Evolutionary conservation across 1,284 basidiomycete species (phyloP).

Genomic region (Exobasidium cylindrosporum): DNA sequence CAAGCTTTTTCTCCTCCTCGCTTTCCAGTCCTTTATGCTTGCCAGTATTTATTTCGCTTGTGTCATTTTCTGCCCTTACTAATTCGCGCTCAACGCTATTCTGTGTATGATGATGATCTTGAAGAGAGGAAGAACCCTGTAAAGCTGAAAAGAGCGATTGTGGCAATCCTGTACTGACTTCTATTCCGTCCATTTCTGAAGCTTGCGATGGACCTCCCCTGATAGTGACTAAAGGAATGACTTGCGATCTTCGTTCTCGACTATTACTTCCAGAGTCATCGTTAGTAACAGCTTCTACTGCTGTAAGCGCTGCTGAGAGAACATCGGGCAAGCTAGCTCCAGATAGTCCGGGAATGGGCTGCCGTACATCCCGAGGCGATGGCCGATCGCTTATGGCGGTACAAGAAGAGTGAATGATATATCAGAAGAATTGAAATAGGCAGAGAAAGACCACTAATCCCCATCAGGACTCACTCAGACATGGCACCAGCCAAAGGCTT

Average conservation of each 20-base stretch:
- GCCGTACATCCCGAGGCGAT: too few species aligned
- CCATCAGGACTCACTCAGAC: too few species aligned
- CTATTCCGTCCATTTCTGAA: background rate
- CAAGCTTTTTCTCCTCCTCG: constrained; percentile 56
- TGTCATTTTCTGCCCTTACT: constrained; percentile 2
- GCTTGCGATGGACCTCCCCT: too few species aligned
- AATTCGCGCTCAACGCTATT: background rate
- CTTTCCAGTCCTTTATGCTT: constrained; percentile 60
- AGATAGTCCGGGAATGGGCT: background rate
- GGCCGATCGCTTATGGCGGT: too few species aligned
- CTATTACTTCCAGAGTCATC: background rate
- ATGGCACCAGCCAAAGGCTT: too few species aligned
- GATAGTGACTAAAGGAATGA: too few species aligned
- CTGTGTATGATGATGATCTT: background rate
- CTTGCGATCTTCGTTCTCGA: too few species aligned
- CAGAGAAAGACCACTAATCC: too few species aligned
- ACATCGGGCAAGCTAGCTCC: background rate
- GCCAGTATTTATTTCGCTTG: background rate
- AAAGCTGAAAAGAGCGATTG: background rate
- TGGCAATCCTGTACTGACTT: background rate
- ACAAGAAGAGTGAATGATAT: too few species aligned
- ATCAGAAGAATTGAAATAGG: too few species aligned
- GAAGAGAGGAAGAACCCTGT: background rate
- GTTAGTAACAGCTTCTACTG: background rate
- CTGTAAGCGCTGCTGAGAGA: background rate